Evolutionary conservation across 2,329 filamentous ascomycete species (phyloP).

Genomic region (Arthroderma sp.): DNA sequence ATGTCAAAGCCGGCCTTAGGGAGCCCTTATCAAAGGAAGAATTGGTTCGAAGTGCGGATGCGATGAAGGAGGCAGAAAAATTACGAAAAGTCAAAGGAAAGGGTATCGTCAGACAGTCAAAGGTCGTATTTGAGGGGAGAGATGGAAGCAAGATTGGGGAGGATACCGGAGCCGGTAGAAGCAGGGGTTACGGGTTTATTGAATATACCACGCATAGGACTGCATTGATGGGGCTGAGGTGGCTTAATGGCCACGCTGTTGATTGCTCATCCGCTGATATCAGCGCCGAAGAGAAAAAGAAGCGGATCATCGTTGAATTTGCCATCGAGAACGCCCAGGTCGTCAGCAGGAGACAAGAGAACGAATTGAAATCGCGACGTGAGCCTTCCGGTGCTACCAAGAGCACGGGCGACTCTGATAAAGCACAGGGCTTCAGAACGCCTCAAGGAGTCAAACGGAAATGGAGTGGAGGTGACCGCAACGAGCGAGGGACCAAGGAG

Average conservation of each 20-base stretch:
- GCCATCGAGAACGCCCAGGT: conserved; percentile 97
- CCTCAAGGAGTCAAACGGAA: neutral
- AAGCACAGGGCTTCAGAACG: neutral
- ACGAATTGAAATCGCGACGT: conserved; percentile 42
- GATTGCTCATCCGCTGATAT: conserved; percentile 15
- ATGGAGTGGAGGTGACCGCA: conserved; percentile 5
- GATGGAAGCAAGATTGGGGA: conserved; percentile 76
- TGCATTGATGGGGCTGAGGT: conserved; percentile 87
- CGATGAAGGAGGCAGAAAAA: conserved; percentile 68
- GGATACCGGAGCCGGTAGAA: conserved; percentile 62
- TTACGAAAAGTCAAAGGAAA: conserved; percentile 70
- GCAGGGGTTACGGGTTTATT: conserved; percentile 91
- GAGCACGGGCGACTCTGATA: neutral
- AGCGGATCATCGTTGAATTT: conserved; percentile 86
- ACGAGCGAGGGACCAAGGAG: conserved; percentile 21
- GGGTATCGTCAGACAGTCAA: conserved; percentile 80
- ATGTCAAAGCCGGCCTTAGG: conserved; percentile 67
- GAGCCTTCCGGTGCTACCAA: conserved; percentile 12
- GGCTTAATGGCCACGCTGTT: conserved; percentile 68
- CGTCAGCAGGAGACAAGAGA: conserved; percentile 60
- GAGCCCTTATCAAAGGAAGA: conserved; percentile 82
- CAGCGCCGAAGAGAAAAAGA: conserved; percentile 41
- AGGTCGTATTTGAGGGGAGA: conserved; percentile 81
- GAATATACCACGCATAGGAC: conserved; percentile 90
- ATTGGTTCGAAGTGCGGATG: conserved; percentile 61